phyloP scores from a whole-genome alignment of 164 flowering plant genomes.

The Vitis riparia region DNA sequence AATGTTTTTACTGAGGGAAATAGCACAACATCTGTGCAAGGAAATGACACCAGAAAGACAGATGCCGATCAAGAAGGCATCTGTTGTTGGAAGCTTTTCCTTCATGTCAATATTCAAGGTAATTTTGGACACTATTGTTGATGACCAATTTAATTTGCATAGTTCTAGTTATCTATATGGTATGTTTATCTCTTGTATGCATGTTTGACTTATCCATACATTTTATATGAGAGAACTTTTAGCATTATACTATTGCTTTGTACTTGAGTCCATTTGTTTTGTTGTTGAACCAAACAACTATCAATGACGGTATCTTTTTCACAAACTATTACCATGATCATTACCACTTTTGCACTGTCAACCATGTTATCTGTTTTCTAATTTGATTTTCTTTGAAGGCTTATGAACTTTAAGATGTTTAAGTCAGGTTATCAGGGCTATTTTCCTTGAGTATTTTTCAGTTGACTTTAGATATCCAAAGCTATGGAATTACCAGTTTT shows the following conservation, averaged over 20 bases:
- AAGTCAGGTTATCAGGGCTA: too few species aligned
- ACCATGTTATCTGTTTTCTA: too few species aligned
- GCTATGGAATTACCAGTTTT: too few species aligned
- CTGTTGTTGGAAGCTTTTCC: conserved; percentile 42
- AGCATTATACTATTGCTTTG: neutral
- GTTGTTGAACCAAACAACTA: too few species aligned
- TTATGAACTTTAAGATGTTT: neutral
- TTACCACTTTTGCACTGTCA: neutral
- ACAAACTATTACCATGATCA: neutral
- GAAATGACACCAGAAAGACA: conserved; percentile 62
- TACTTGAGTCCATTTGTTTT: neutral
- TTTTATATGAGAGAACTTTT: neutral
- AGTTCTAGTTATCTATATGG: neutral
- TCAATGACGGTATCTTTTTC: neutral
- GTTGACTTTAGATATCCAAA: too few species aligned
- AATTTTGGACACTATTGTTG: conserved; percentile 4
- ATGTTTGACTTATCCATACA: neutral
- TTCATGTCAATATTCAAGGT: conserved; percentile 70
- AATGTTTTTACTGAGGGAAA: conserved; percentile 72
- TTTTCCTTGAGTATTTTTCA: too few species aligned
- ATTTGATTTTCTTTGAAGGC: neutral
- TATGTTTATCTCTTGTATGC: neutral
- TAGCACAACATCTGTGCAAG: conserved; percentile 83
- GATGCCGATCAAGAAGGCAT: conserved; percentile 53
- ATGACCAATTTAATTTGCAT: neutral